Base-by-base conservation (phyloP, 257 asterid genomes). In the Nemophila menziesii region DNA sequence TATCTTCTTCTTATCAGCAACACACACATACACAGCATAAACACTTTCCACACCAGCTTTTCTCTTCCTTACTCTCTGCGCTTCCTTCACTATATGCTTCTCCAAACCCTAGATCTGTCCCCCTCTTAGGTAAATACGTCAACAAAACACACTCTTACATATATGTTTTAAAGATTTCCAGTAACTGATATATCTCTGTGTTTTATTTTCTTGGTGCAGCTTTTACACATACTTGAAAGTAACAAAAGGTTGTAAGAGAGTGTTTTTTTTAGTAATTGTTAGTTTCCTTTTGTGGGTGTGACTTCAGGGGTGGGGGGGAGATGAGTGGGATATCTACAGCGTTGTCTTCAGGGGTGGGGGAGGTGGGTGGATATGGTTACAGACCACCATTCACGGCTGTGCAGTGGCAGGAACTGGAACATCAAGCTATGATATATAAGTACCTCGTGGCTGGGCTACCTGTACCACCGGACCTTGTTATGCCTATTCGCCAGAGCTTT, bases 361-460 rank as follows among this genome's bases (percentile, higher is more conserved):
- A 58, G 62, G 87, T 49, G 67, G 75, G 72, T 42, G 86, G 83
- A 22, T 67, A 55, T 43, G 78, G 70, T 21, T 82, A 77, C 57
- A 52, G 67, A 63, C 76, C 92, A n/a, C 92, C 92, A 8, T 83
- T 87, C 51, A 87, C 95, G 16, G 86, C 97, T 16, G 81, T 75
- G 58, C 95, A 87, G 56, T 78, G 97, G 95, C 97, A 87, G 71
- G 97, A 87, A 67, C 81, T 87, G 75, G 92, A 83, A 61, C 95
- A 80, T 52, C 97, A 87, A 72, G 95, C 97, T 44, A 87, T 83
- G 95, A 80, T 87, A 46, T 87, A 87, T 44, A 87, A 87, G 75
- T 87, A 87, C 61, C 69, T 87, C 23, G 69, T 73, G 44, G 95
- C 93, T 53, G 97, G 95, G 27, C 22, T 87, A 48, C 93, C 93